These are phyloP conservation scores for Lachancea fermentati DNA, from an alignment of 805 yeast genomes.

Conservation along the genomic window DNA sequence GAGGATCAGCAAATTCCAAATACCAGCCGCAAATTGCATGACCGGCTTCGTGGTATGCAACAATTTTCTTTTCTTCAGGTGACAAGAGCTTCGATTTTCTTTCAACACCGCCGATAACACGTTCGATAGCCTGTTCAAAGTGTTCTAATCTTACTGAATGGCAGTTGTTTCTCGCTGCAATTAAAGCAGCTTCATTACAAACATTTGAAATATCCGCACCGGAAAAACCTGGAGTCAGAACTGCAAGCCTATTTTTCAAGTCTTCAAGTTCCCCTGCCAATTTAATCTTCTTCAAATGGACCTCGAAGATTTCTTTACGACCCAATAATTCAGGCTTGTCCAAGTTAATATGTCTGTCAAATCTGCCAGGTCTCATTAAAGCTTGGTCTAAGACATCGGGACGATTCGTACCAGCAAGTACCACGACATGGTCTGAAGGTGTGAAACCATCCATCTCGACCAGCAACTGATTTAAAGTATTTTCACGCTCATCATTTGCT, in stretches of 20 bases:
- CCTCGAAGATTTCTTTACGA: slow-evolving; percentile 77
- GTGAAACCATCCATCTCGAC: slow-evolving; percentile 96
- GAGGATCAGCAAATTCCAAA: slow-evolving; percentile 80
- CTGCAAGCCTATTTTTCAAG: slow-evolving; percentile 78
- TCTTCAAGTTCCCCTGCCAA: slow-evolving; percentile 45
- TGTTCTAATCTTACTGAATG: slow-evolving; percentile 57
- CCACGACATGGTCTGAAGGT: slow-evolving; percentile 85
- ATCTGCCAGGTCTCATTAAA: slow-evolving; percentile 88
- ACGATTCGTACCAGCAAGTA: slow-evolving; percentile 91
- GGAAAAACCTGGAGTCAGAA: slow-evolving; percentile 90
- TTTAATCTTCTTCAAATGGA: slow-evolving; percentile 63
- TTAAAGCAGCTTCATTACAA: slow-evolving; percentile 90
- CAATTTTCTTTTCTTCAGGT: slow-evolving; percentile 75
- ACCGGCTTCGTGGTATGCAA: slow-evolving; percentile 95
- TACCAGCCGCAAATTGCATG: slow-evolving; percentile 97
- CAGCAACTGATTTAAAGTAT: slow-evolving; percentile 82
- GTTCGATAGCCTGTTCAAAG: slow-evolving; percentile 88
- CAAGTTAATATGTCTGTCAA: slow-evolving; percentile 81
- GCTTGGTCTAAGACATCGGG: slow-evolving; percentile 89
- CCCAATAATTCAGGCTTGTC: slow-evolving; percentile 89
- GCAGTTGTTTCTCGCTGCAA: slow-evolving; percentile 79
- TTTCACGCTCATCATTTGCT: slow-evolving; percentile 88
- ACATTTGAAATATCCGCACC: slow-evolving; percentile 96
- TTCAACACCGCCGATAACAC: slow-evolving; percentile 93
- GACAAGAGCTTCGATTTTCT: slow-evolving; percentile 74